Evolutionary conservation across 495 filamentous ascomycete genomes (phyloP), one percentile per base, ranked within the genome.

Genomic region (Aspergillus mulundensis): DNA sequence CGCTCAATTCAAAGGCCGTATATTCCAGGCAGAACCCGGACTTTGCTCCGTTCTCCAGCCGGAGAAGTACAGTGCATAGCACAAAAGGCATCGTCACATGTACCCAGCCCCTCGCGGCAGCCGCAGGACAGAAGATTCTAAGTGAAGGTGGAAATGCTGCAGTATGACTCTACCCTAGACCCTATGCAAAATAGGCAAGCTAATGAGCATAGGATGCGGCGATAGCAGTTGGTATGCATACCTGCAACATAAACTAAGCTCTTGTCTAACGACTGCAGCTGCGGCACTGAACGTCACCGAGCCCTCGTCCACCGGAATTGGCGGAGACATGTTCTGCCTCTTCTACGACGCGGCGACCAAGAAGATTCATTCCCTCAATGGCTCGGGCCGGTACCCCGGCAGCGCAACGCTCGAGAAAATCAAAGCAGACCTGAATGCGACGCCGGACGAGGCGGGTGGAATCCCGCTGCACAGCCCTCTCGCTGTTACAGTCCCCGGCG

Each of bases 301-400:
- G 65, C 95, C 94, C 12, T 82, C 85, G 39, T 91, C 87, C 0
- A 97, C 94, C 3, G 94, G 94, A n/a, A 96, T 98, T 58, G 94
- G 95, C 56, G 94, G 94, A 30, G 94, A 98, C 73, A 91, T 96
- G 85, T 98, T 98, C 78, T 95, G 90, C 68, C 85, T 98, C 10
- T 97, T 85, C 79, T 97, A 95, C 73, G 80, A 90, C 64, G 87
- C 89, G 47, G 82, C 87, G 60, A 93, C 86, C 0, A 86, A 86
- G 62, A 89, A 86, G 54, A 83, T 97, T 11, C 86, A 84, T 56
- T 88, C 89, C 8, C 71, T 98, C 58, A 98, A 98, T 70, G 95
- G 92, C 23, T 96, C 91, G 1, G 94, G 94, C 15, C 83, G 95
- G 18, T 84, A 90, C 4, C 84, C 89, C 2, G 75, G 68, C n/a